phyloP scores from a whole-genome alignment of 495 filamentous ascomycete genomes.

The Penicillium ochrochloron region DNA sequence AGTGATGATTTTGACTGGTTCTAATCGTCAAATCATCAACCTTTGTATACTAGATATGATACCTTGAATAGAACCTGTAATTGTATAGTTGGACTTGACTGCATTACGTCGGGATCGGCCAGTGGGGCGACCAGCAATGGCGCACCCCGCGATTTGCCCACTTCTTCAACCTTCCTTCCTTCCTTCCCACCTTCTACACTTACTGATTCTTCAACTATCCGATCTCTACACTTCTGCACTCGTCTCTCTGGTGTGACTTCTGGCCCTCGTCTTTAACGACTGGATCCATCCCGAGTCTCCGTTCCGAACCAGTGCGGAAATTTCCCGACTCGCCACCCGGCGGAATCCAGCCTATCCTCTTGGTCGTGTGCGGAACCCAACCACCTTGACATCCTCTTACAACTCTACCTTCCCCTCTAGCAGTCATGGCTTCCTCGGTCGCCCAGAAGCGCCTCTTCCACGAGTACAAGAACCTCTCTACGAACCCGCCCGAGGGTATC shows the following conservation, averaged over 20 bases:
- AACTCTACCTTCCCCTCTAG: neutral
- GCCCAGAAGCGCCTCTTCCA: constrained; percentile 93
- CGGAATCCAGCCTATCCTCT: constrained; percentile 10
- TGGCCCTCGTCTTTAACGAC: neutral
- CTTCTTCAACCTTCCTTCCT: neutral
- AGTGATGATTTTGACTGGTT: constrained; percentile 48
- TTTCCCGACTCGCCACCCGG: constrained; percentile 14
- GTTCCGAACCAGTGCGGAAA: constrained; percentile 5
- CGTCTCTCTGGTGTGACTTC: too few relatives aligned
- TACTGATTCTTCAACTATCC: neutral
- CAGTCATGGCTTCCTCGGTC: constrained; percentile 48
- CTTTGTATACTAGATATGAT: constrained; percentile 27
- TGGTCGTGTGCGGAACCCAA: constrained; percentile 9
- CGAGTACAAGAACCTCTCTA: constrained; percentile 89
- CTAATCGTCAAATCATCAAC: constrained; percentile 10
- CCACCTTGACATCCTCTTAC: neutral
- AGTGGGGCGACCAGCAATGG: constrained; percentile 20
- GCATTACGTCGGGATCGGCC: constrained; percentile 19
- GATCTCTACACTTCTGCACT: neutral
- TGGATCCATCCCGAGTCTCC: neutral
- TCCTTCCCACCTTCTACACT: neutral
- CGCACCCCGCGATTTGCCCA: constrained; percentile 15
- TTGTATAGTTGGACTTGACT: neutral
- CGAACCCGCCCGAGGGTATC: constrained; percentile 89
- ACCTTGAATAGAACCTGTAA: constrained; percentile 12